Percentiles rank a stretch among this genome's conserved stretches.
phyloP scores from a whole-genome alignment of 2,329 filamentous ascomycete species.

The Reticulascus tulasneorum region DNA sequence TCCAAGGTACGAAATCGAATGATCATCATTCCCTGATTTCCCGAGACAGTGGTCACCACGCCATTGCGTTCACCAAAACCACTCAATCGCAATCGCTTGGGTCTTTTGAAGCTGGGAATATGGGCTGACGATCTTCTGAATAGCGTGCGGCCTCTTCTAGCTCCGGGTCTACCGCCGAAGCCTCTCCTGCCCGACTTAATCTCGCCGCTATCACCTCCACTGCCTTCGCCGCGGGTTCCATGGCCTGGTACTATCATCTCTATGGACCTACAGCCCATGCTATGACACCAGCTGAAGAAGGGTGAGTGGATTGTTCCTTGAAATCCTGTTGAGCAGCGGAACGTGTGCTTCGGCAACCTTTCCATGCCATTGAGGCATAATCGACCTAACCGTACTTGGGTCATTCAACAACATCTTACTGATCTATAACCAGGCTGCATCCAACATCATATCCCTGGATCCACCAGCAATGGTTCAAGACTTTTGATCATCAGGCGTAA shows the following conservation, averaged over 20 bases:
- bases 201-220: conserved; percentile 84
- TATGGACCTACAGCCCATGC: conserved; percentile 86
- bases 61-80: conserved; percentile 9
- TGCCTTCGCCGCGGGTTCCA: conserved; percentile 78
- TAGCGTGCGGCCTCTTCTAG: conserved; percentile 69
- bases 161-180: conserved; percentile 66
- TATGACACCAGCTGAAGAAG: conserved; percentile 92
- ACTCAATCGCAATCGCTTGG: conserved; percentile 16
- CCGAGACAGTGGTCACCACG: conserved; percentile 27
- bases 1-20: conserved; percentile 64
- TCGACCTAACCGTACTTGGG: conserved; percentile 6
- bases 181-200: conserved; percentile 76
- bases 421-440: conserved; percentile 65
- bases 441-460: conserved; percentile 93
- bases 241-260: conserved; percentile 96
- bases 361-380: conserved; percentile 15
- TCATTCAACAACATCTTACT: conserved; percentile 6
- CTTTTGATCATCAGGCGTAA: conserved; percentile 95
- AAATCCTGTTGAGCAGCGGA: conserved; percentile 6
- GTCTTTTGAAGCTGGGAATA: conserved; percentile 14
- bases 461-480: conserved; percentile 87
- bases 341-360: conserved; percentile 2
- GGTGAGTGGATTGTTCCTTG: conserved; percentile 62
- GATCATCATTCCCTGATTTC: conserved; percentile 27
- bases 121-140: conserved; percentile 32